phyloP scores from a whole-genome alignment of 495 filamentous ascomycete genomes.

The Cladorrhinum samala region DNA sequence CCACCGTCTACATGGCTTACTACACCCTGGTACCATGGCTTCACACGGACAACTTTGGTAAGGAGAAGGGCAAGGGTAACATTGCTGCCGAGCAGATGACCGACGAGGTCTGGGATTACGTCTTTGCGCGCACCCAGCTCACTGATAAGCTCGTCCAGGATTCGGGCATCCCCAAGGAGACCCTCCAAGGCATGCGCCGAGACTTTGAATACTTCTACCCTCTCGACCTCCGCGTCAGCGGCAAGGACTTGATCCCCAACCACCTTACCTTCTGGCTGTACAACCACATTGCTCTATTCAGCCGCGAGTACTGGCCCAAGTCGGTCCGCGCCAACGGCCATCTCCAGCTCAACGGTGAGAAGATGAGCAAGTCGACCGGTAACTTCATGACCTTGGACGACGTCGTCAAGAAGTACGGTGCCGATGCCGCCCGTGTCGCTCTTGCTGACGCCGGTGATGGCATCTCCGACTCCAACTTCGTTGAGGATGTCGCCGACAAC shows the following conservation, averaged over 20 bases:
- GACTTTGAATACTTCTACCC: conserved; percentile 98
- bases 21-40: conserved; percentile 90
- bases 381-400: conserved; percentile 93
- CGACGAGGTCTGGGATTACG: conserved; percentile 94
- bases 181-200: conserved; percentile 69
- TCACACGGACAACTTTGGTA: conserved; percentile 71
- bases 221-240: conserved; percentile 74
- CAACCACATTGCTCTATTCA: conserved; percentile 82
- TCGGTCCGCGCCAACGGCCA: conserved; percentile 85
- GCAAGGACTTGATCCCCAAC: conserved; percentile 82
- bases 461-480: conserved; percentile 95
- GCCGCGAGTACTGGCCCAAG: conserved; percentile 76
- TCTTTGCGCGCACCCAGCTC: conserved; percentile 62
- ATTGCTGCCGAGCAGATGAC: conserved; percentile 83
- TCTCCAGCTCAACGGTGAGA: conserved; percentile 88
- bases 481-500: conserved; percentile 86
- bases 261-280: conserved; percentile 97
- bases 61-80: conserved; percentile 54
- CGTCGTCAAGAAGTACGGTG: conserved; percentile 84
- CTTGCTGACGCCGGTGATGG: conserved; percentile 93
- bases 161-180: conserved; percentile 63
- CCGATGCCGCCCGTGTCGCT: conserved; percentile 85
- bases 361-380: conserved; percentile 93
- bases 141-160: conserved; percentile 52
- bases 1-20: conserved; percentile 93